Conservation (phyloP, 192 early-diverging fungal species). For the Haplosporangium gracile region DNA sequence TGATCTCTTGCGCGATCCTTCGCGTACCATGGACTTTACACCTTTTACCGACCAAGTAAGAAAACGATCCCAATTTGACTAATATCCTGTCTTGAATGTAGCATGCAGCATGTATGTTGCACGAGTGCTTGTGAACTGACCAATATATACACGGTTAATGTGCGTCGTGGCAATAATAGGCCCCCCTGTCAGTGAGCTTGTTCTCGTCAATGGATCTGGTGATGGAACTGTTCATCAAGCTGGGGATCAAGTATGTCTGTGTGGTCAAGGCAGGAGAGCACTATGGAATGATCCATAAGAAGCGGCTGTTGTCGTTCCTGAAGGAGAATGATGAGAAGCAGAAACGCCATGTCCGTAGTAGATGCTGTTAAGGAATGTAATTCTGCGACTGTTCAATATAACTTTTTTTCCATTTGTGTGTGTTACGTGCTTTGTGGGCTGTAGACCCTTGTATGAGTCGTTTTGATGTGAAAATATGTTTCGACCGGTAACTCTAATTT, state of each 20-base stretch:
- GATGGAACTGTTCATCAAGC: conserved; percentile 84
- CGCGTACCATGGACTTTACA: conserved; percentile 51
- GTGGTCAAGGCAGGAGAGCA: conserved; percentile 82
- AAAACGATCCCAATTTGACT: no score
- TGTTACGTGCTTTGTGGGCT: background rate
- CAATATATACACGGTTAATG: background rate
- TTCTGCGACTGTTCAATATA: background rate
- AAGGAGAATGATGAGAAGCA: conserved; percentile 76
- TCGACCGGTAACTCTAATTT: no score
- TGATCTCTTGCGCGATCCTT: conserved; percentile 32
- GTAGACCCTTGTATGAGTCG: no score
- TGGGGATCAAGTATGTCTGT: conserved; percentile 86
- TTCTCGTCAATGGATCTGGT: conserved; percentile 89
- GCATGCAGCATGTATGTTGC: background rate
- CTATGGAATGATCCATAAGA: conserved; percentile 90
- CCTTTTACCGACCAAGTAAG: conserved; percentile 49
- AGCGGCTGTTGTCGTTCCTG: conserved; percentile 80
- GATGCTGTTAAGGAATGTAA: conserved; percentile 7
- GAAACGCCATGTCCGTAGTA: conserved; percentile 20
- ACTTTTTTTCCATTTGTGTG: background rate
- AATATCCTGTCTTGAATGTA: background rate
- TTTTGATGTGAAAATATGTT: no score
- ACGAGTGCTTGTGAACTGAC: background rate
- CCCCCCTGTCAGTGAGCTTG: conserved; percentile 80
- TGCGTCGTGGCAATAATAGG: conserved; percentile 60